phyloP scores from a whole-genome alignment of 2,329 filamentous ascomycete species.

The Aureobasidium sp. region DNA sequence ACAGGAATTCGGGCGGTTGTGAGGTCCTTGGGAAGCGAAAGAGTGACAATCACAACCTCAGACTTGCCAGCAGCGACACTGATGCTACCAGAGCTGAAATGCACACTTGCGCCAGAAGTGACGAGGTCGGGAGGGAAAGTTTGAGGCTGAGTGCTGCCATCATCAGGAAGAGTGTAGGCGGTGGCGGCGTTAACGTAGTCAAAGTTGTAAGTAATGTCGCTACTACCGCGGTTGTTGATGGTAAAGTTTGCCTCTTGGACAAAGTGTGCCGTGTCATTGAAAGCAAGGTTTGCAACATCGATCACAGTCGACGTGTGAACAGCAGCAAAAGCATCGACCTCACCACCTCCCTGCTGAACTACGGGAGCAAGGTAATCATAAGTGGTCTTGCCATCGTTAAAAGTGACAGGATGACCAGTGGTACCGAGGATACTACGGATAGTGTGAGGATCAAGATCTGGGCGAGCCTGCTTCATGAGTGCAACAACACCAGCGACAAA shows the following conservation, averaged over 20 bases:
- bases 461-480: conserved; percentile 23
- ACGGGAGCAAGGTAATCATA: conserved; percentile 36
- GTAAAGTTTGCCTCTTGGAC: conserved; percentile 42
- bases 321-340: conserved; percentile 53
- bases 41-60: conserved; percentile 18
- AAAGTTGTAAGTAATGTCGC: conserved; percentile 44
- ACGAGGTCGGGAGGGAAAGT: conserved; percentile 18
- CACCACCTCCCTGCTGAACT: conserved; percentile 52
- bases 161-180: conserved; percentile 40
- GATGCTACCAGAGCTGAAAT: conserved; percentile 15
- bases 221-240: conserved; percentile 46
- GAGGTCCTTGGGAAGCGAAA: conserved; percentile 17
- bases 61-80: conserved; percentile 16
- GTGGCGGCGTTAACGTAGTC: conserved; percentile 43
- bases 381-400: conserved; percentile 22
- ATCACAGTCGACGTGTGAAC: conserved; percentile 47
- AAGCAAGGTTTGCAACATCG: conserved; percentile 49
- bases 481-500: conserved; percentile 42
- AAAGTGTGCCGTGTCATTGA: conserved; percentile 57
- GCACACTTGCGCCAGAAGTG: conserved; percentile 16
- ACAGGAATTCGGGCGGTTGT: conserved; percentile 22
- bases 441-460: conserved; percentile 19
- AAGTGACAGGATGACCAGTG: conserved; percentile 20
- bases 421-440: conserved; percentile 22
- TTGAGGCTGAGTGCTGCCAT: conserved; percentile 15